Evolutionary conservation across 73 alveolate species (phyloP), one percentile per base, ranked within the genome.

Genomic region (Effrenium voratum): DNA sequence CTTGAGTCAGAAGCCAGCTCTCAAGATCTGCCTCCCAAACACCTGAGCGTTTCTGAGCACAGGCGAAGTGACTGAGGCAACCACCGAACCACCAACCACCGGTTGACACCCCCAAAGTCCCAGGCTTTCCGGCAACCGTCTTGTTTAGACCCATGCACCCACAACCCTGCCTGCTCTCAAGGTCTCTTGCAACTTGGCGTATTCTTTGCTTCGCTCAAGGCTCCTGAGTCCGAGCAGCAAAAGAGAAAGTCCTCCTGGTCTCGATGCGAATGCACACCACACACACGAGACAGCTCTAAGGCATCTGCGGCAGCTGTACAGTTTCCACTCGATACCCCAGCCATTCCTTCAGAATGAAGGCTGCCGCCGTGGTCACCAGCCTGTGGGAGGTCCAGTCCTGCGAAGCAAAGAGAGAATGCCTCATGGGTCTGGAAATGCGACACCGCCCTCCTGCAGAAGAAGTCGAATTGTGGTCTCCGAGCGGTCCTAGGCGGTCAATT

Each of bases 301-400:
- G n/a, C n/a, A n/a, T n/a, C n/a, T n/a, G n/a, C n/a, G n/a, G n/a
- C n/a, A n/a, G n/a, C n/a, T n/a, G n/a, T 10, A 88, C 95, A 40
- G 66, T 66, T 52, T 88, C 95, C 95, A 88, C 95, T 32, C 34
- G 22, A 70, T 88, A 88, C 70, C 95, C 95, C 55, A 88, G 66
- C 95, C 95, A 83, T 88, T 88, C 95, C 95, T 88, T 88, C 41
- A 88, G 95, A 88, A 88, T 44, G 85, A 88, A 88, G 84, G 95
- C 95, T 12, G 95, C 95, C 45, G 59, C 85, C n/a, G 52, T 57
- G 52, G 85, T 24, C 68, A 88, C 95, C 70, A 88, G 70, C 95
- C 66, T 85, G n/a, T 88, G 95, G 13, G 95, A 88, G 26, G 52
- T 44, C 95, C 95, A 88, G 34, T 63, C 95, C 95, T 87, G 26